Conservation (phyloP, 2,329 filamentous ascomycete genomes). For the Akanthomyces dipterigenus region DNA sequence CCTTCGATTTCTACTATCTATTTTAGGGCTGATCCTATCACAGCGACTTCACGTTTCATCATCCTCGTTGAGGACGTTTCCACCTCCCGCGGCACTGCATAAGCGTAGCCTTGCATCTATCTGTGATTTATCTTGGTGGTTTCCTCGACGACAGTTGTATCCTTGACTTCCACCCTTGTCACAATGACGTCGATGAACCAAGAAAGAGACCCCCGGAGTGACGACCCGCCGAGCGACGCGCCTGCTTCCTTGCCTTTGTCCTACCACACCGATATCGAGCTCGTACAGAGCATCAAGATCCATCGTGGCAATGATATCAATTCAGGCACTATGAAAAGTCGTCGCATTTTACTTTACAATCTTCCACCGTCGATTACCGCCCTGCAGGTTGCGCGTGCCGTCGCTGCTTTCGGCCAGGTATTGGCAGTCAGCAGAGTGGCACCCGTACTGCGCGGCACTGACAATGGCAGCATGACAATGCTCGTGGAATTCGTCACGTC, state of each 20-base stretch:
- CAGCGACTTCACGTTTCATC: not conserved
- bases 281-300: not conserved
- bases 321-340: not conserved
- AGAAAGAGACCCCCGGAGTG: too few relatives aligned
- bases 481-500: not conserved
- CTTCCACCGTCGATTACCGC: not conserved
- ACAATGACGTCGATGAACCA: not conserved
- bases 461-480: not conserved
- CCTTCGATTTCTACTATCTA: too few relatives aligned
- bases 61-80: not conserved
- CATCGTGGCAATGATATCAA: not conserved
- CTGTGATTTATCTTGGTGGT: too few relatives aligned
- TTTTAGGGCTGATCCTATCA: too few relatives aligned
- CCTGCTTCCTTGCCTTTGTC: not conserved
- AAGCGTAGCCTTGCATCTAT: not conserved
- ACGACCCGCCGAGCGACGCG: too few relatives aligned
- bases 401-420: not conserved
- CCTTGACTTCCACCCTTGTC: too few relatives aligned
- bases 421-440: not conserved
- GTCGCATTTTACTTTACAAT: not conserved
- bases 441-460: not conserved
- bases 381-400: not conserved
- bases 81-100: not conserved
- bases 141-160: too few relatives aligned
- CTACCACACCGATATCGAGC: not conserved